Conservation (phyloP, 768 basidiomycete species). For the Hemileccinum rubropunctum region DNA sequence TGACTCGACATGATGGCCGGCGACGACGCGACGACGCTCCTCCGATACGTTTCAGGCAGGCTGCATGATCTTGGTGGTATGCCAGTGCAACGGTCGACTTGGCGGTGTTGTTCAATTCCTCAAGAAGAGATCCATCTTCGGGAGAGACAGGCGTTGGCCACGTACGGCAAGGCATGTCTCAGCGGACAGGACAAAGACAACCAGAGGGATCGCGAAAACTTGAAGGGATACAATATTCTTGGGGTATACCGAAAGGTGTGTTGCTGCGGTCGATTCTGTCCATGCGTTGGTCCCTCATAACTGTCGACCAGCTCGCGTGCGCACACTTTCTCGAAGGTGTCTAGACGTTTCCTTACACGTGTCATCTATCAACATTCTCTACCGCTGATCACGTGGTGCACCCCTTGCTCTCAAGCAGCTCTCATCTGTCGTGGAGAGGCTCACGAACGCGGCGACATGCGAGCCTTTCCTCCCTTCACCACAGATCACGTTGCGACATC, state of each 20-base stretch:
- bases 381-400: slow-evolving; percentile 24
- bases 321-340: slow-evolving; percentile 53
- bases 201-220: slow-evolving; percentile 28
- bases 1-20: slow-evolving; percentile 2
- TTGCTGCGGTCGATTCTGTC: slow-evolving; percentile 4
- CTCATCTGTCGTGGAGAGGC: slow-evolving; percentile 56
- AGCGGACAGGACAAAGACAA: slow-evolving; percentile 5
- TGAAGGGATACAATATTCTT: slow-evolving; percentile 75
- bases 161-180: slow-evolving; percentile 12
- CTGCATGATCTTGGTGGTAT: slow-evolving; percentile 74
- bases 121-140: slow-evolving; percentile 55
- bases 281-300: background rate
- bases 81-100: slow-evolving; percentile 55
- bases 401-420: slow-evolving; percentile 52
- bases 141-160: slow-evolving; percentile 43
- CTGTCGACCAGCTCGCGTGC: slow-evolving; percentile 50
- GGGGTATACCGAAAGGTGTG: slow-evolving; percentile 75
- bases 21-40: slow-evolving; percentile 45
- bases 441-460: slow-evolving; percentile 64
- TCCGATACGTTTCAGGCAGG: slow-evolving; percentile 69
- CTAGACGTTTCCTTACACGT: slow-evolving; percentile 50
- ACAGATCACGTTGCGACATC: slow-evolving; percentile 45
- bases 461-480: slow-evolving; percentile 57
- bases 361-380: slow-evolving; percentile 17
- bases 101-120: slow-evolving; percentile 69